Evolutionary conservation across 2,329 filamentous ascomycete species (phyloP).

Genomic region (Fusarium tupiense): DNA sequence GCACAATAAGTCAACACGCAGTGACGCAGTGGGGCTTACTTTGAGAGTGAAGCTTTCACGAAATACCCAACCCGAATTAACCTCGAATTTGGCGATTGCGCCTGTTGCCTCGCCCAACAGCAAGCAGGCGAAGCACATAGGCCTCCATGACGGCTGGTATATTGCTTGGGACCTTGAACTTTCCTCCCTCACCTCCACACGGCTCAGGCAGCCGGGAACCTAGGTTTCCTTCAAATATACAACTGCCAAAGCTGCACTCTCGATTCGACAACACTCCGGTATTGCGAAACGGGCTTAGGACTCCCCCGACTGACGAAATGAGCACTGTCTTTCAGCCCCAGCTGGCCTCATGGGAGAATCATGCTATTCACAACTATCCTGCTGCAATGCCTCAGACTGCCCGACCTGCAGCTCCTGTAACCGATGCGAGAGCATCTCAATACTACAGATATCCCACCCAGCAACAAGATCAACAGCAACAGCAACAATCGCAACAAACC

Average conservation of each 20-base stretch:
- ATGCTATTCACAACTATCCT: conserved; percentile 55
- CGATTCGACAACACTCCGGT: conserved; percentile 29
- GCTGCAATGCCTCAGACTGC: conserved; percentile 47
- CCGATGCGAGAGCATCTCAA: conserved; percentile 48
- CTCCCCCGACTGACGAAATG: conserved; percentile 64
- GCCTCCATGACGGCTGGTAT: conserved; percentile 45
- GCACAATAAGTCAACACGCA: conserved; percentile 3
- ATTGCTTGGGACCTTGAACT: conserved; percentile 33
- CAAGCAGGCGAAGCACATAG: conserved; percentile 3
- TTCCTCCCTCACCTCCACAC: conserved; percentile 37
- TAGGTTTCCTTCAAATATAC: conserved; percentile 24
- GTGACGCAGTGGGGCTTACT: conserved; percentile 6
- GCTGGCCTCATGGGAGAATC: conserved; percentile 58
- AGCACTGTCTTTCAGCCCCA: conserved; percentile 61
- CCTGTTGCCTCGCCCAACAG: background rate
- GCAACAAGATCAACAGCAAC: conserved; percentile 29
- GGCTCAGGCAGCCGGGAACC: conserved; percentile 32
- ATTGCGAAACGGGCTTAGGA: conserved; percentile 55
- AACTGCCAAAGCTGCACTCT: conserved; percentile 39
- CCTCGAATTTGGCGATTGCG: background rate
- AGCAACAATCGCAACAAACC: conserved; percentile 10
- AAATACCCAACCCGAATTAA: background rate
- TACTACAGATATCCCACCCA: conserved; percentile 47
- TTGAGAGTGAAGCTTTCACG: conserved; percentile 10
- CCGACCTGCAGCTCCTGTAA: conserved; percentile 45